These are phyloP conservation scores for Huntiella decipiens DNA, from an alignment of 2,329 filamentous ascomycete species.

Conservation along the genomic window DNA sequence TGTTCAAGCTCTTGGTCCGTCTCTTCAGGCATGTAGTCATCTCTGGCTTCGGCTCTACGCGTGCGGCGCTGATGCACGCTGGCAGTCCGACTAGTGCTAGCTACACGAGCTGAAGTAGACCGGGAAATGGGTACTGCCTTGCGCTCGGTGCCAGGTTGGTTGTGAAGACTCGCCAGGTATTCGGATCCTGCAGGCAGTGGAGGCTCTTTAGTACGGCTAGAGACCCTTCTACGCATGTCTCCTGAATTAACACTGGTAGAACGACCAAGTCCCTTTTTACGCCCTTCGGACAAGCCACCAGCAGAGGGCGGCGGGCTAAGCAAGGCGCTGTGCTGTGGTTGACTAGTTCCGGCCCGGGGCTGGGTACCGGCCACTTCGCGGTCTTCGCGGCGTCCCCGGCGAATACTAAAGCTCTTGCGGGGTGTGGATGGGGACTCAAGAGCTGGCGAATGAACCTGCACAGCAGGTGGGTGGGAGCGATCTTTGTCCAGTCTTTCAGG, in stretches of 20 bases:
- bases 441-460: constrained; percentile 62
- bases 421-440: constrained; percentile 40
- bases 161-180: constrained; percentile 49
- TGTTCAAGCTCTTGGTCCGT: constrained; percentile 54
- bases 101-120: constrained; percentile 52
- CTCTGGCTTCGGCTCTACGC: constrained; percentile 45
- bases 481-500: constrained; percentile 42
- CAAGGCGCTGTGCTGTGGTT: constrained; percentile 60
- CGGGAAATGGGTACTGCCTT: constrained; percentile 34
- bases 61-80: constrained; percentile 77
- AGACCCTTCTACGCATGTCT: constrained; percentile 50
- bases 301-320: constrained; percentile 52
- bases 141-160: constrained; percentile 43
- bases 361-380: constrained; percentile 29
- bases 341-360: constrained; percentile 37
- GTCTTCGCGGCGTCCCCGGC: constrained; percentile 33
- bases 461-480: constrained; percentile 49
- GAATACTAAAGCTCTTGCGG: constrained; percentile 79
- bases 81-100: constrained; percentile 71
- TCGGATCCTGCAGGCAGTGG: constrained; percentile 23
- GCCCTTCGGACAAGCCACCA: constrained; percentile 34
- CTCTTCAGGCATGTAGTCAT: constrained; percentile 74
- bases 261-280: constrained; percentile 54
- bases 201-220: constrained; percentile 35
- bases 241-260: constrained; percentile 86